Conservation (phyloP, 352 stramenopile genomes). For the Globisporangium mamillatum region DNA sequence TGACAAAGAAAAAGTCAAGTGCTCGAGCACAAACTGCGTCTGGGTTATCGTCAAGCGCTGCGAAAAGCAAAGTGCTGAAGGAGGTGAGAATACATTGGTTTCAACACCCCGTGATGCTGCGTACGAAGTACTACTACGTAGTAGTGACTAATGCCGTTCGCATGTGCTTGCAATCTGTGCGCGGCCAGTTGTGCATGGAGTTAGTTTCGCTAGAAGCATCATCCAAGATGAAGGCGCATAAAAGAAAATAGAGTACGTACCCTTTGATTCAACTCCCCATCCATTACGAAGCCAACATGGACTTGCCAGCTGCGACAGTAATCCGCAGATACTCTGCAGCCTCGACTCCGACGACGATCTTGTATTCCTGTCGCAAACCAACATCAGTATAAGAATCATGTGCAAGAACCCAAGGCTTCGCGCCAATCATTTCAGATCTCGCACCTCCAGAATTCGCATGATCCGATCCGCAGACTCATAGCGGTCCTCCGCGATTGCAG, state of each 20-base stretch:
- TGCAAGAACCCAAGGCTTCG: background rate
- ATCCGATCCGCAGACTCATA: slow-evolving; percentile 69
- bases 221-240: slow-evolving; percentile 11
- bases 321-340: slow-evolving; percentile 36
- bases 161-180: background rate
- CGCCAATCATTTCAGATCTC: background rate
- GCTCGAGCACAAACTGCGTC: slow-evolving; percentile 3
- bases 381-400: background rate
- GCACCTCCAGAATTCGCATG: slow-evolving; percentile 75
- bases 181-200: slow-evolving; percentile 18
- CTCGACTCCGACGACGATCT: slow-evolving; percentile 34
- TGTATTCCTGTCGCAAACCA: slow-evolving; percentile 33
- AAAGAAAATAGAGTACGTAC: slow-evolving; percentile 9
- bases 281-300: slow-evolving; percentile 8
- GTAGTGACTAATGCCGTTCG: background rate
- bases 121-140: background rate
- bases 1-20: background rate
- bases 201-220: slow-evolving; percentile 19
- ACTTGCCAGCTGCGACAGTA: slow-evolving; percentile 30
- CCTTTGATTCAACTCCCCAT: background rate
- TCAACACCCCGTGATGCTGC: background rate
- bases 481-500: slow-evolving; percentile 46
- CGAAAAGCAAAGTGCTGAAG: slow-evolving; percentile 18
- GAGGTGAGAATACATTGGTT: slow-evolving; percentile 11
- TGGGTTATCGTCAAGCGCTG: background rate